These are phyloP conservation scores for Citrus cavaleriei DNA, from an alignment of 345 rosid genomes.

Conservation along the genomic window DNA sequence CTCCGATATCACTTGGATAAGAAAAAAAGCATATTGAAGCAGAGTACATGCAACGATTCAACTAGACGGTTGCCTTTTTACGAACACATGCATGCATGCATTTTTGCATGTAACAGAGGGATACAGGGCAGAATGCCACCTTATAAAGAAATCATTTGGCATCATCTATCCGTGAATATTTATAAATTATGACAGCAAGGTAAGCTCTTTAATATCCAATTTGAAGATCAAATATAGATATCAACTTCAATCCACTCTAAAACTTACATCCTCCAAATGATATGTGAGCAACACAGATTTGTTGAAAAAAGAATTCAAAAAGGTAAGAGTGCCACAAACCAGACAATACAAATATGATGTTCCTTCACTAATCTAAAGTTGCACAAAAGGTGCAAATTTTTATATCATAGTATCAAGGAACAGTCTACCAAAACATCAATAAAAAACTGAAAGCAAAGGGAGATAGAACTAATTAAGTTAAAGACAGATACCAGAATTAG, in stretches of 20 bases:
- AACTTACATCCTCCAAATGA: not conserved
- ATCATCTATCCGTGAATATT: not conserved
- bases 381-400: not conserved
- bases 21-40: not conserved
- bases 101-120: not conserved
- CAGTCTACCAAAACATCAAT: not conserved
- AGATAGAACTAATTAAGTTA: not conserved
- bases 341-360: not conserved
- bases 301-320: not conserved
- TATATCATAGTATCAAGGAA: not conserved
- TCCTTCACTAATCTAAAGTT: not conserved
- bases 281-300: not conserved
- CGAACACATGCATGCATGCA: not conserved
- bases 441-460: not conserved
- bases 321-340: not conserved
- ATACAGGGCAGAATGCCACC: not conserved
- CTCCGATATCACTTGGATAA: not conserved
- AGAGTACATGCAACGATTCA: not conserved
- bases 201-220: not conserved
- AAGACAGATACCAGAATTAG: slow-evolving; percentile 60
- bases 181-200: not conserved
- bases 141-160: not conserved
- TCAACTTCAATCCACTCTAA: not conserved
- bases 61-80: not conserved
- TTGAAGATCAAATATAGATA: not conserved